phyloP scores from a whole-genome alignment of 1,139 yeast genomes.

The Saccharomyces hybrid region DNA sequence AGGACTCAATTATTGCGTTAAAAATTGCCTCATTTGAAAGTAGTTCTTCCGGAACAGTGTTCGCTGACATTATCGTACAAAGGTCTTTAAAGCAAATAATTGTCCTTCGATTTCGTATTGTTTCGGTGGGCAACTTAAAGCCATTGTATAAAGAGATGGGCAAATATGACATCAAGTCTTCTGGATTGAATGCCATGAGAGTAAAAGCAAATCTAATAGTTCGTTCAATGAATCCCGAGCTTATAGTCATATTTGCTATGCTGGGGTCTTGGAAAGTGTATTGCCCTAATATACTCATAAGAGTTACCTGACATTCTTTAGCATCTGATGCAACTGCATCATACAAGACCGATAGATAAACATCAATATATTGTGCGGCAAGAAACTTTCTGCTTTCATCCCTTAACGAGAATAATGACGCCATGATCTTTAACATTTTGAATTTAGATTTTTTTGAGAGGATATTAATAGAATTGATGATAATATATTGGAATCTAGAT shows the following conservation, averaged over 20 bases:
- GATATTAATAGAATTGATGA: constrained; percentile 43
- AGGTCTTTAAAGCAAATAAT: constrained; percentile 82
- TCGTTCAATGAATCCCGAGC: constrained; percentile 44
- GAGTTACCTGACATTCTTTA: constrained; percentile 75
- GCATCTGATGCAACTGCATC: constrained; percentile 55
- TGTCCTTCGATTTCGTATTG: constrained; percentile 72
- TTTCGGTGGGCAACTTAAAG: constrained; percentile 39
- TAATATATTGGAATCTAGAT: constrained; percentile 69
- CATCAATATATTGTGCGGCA: constrained; percentile 74
- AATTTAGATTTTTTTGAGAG: constrained; percentile 57
- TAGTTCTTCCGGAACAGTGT: constrained; percentile 44
- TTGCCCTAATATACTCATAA: constrained; percentile 69
- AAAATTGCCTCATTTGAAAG: constrained; percentile 37
- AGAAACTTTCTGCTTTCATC: constrained; percentile 51
- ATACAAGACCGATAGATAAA: constrained; percentile 74
- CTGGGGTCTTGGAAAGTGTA: constrained; percentile 83
- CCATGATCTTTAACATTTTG: constrained; percentile 58
- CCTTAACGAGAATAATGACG: constrained; percentile 64
- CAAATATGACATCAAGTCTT: constrained; percentile 56
- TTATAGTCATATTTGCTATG: constrained; percentile 61
- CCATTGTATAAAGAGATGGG: constrained; percentile 47
- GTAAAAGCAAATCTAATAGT: constrained; percentile 35
- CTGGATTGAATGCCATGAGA: constrained; percentile 56
- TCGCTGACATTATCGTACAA: constrained; percentile 68
- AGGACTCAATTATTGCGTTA: constrained; percentile 50